Conservation (phyloP, 1,284 basidiomycete genomes). For the Rhodotorula mucilaginosa region DNA sequence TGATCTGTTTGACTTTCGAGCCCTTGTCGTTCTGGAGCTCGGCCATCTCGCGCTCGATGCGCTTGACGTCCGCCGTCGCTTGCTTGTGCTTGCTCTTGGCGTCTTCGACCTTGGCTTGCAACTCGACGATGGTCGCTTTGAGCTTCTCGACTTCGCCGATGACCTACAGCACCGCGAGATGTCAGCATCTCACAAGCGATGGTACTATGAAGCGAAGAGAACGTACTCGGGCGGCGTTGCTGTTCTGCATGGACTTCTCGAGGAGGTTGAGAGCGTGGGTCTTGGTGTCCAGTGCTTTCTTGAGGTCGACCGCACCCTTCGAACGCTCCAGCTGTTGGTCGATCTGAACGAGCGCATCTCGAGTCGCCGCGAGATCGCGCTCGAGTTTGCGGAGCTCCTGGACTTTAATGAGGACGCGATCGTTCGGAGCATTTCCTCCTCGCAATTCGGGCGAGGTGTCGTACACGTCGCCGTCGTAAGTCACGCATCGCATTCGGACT, state of each 20-base stretch:
- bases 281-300: constrained; percentile 80
- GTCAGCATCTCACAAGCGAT: constrained; percentile 8
- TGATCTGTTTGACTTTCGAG: constrained; percentile 90
- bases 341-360: constrained; percentile 57
- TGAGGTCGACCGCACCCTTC: constrained; percentile 68
- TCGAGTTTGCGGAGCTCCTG: constrained; percentile 73
- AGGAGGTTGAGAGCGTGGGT: constrained; percentile 79
- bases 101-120: constrained; percentile 63
- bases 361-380: constrained; percentile 58
- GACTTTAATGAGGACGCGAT: constrained; percentile 76
- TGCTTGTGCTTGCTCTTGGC: constrained; percentile 74
- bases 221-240: constrained; percentile 80
- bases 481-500: constrained; percentile 76
- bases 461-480: constrained; percentile 92
- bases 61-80: constrained; percentile 74
- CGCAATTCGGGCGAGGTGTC: constrained; percentile 92
- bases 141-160: constrained; percentile 73
- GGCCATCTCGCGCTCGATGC: constrained; percentile 91
- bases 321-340: constrained; percentile 61
- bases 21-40: constrained; percentile 99
- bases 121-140: constrained; percentile 64
- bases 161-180: constrained; percentile 56
- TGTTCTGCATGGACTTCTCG: constrained; percentile 80
- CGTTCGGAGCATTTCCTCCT: constrained; percentile 78
- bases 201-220: background rate